A percentile compares a stretch with the other conserved stretches of the same genome.
These are phyloP conservation scores for Sorghum bicolor DNA, from an alignment of 176 grass and related monocot species.

Conservation along the genomic window Sorghum_bicolor_NCBIv3 NC_012870.2:9882001-9882500, in stretches of 20 bases:
- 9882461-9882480: slow-evolving; percentile 83
- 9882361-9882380: neutral
- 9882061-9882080: too few relatives aligned
- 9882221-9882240: neutral
- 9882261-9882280: neutral
- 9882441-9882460: slow-evolving; percentile 30
- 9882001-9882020: too few relatives aligned
- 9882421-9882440: neutral
- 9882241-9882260: neutral
- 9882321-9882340: neutral
- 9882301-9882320: neutral
- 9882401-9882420: too few relatives aligned
- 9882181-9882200: neutral
- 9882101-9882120: too few relatives aligned
- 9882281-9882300: neutral
- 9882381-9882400: neutral
- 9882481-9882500: slow-evolving; percentile 91
- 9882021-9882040: too few relatives aligned
- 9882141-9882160: neutral
- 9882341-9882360: neutral
- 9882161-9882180: neutral
- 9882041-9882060: too few relatives aligned
- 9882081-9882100: too few relatives aligned
- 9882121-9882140: too few relatives aligned
- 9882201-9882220: neutral